These are phyloP conservation scores for Aspergillus ochraceus DNA, from an alignment of 2,329 filamentous ascomycete genomes.

Conservation along the genomic window DNA sequence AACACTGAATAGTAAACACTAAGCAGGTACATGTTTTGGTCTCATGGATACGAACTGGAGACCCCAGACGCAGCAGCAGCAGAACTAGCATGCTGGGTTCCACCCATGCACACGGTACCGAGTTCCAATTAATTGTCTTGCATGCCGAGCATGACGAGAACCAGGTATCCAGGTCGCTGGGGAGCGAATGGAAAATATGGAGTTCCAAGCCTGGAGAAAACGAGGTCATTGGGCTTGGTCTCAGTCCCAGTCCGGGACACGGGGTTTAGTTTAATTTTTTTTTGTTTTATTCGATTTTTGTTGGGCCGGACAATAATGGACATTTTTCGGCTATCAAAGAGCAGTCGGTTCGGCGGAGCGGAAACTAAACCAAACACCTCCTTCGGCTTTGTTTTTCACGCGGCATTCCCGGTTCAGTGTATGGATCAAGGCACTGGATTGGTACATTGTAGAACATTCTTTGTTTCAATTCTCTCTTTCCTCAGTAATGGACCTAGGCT, in stretches of 20 bases:
- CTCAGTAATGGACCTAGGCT: neutral
- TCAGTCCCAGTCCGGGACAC: neutral
- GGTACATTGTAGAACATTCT: too few species aligned
- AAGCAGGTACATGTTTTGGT: too few species aligned
- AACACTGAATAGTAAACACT: neutral
- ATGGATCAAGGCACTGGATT: neutral
- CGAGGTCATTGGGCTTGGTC: neutral
- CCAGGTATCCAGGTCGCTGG: too few species aligned
- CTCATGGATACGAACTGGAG: neutral
- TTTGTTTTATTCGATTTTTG: neutral
- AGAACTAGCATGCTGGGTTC: neutral
- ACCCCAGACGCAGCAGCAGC: neutral
- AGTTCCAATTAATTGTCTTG: neutral
- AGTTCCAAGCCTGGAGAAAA: too few species aligned
- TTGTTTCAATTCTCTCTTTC: neutral
- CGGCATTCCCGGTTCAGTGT: neutral
- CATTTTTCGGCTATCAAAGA: neutral
- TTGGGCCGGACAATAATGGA: neutral
- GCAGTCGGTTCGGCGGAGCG: conserved; percentile 7
- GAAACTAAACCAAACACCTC: neutral
- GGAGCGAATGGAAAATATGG: too few species aligned
- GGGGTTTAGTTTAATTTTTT: neutral
- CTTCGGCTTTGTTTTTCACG: neutral
- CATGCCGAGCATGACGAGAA: neutral
- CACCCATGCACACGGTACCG: neutral